phyloP scores from a whole-genome alignment of 495 filamentous ascomycete species.

The Lineolata rhizophorae region DNA sequence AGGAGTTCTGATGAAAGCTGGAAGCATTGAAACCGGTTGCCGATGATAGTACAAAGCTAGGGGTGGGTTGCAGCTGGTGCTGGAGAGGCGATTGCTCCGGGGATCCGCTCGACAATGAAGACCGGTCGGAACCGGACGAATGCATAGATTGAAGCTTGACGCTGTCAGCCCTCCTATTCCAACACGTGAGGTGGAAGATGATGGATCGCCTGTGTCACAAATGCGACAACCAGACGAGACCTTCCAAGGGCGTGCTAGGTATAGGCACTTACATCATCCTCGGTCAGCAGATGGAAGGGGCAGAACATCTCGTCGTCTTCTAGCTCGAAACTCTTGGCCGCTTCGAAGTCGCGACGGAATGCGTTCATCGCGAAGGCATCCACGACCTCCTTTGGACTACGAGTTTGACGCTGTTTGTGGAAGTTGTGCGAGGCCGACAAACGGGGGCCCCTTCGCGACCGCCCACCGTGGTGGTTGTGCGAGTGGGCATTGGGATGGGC shows the following conservation, averaged over 20 bases:
- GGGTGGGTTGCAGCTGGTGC: slow-evolving; percentile 55
- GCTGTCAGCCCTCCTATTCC: too few species aligned
- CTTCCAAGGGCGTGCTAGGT: neutral
- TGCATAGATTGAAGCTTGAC: slow-evolving; percentile 70
- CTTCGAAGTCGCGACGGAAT: slow-evolving; percentile 73
- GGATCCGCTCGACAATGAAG: slow-evolving; percentile 82
- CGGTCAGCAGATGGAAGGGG: slow-evolving; percentile 66
- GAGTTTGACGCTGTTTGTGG: slow-evolving; percentile 77
- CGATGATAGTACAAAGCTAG: slow-evolving; percentile 60
- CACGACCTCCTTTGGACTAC: slow-evolving; percentile 72
- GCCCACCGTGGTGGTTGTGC: slow-evolving; percentile 56
- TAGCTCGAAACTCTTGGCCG: slow-evolving; percentile 83
- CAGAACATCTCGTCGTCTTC: slow-evolving; percentile 97
- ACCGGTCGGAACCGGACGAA: slow-evolving; percentile 76
- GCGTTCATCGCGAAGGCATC: slow-evolving; percentile 50
- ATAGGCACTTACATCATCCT: slow-evolving; percentile 91
- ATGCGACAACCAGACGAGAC: neutral
- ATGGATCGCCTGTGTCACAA: too few species aligned
- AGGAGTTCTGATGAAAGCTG: slow-evolving; percentile 27
- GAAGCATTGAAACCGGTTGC: slow-evolving; percentile 48
- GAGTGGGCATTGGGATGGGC: too few species aligned
- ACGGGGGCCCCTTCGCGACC: slow-evolving; percentile 71
- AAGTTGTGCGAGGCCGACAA: slow-evolving; percentile 57
- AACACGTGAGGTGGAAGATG: too few species aligned
- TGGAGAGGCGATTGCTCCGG: slow-evolving; percentile 78